phyloP scores from a whole-genome alignment of 2,329 filamentous ascomycete genomes.

The Paecilomyces sp. region DNA sequence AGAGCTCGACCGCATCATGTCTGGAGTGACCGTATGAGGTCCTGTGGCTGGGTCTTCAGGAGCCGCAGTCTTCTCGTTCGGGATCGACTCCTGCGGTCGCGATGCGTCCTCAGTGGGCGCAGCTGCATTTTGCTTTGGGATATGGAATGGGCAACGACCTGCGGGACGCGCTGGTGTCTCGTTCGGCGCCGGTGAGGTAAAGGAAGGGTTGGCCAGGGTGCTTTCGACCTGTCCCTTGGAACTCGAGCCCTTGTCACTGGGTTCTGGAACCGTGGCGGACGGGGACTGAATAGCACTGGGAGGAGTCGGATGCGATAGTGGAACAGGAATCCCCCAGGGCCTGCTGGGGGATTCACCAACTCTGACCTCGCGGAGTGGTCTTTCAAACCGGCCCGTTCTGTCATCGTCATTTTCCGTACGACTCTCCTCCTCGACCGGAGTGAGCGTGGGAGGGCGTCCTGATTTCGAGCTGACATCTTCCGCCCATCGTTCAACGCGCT shows the following conservation, averaged over 20 bases:
- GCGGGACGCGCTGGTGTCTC: conserved; percentile 9
- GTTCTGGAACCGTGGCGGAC: conserved; percentile 11
- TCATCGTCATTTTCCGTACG: conserved; percentile 44
- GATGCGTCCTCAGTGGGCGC: not conserved
- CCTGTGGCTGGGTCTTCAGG: conserved; percentile 1
- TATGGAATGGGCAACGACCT: conserved; percentile 30
- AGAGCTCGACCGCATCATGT: conserved; percentile 12
- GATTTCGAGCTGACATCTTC: conserved; percentile 60
- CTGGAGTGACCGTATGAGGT: conserved; percentile 3
- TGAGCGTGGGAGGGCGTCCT: conserved; percentile 29
- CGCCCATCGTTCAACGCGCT: conserved; percentile 81
- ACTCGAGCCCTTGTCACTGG: conserved; percentile 12
- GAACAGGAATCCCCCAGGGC: conserved; percentile 86
- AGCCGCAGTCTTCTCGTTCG: not conserved
- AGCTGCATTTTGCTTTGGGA: conserved; percentile 14
- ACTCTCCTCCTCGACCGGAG: conserved; percentile 33
- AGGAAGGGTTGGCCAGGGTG: conserved; percentile 7
- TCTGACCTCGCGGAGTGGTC: conserved; percentile 79
- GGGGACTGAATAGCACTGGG: conserved; percentile 20
- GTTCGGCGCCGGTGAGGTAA: conserved; percentile 5
- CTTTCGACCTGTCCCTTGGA: conserved; percentile 7
- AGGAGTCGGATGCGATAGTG: conserved; percentile 44
- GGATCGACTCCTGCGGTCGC: not conserved
- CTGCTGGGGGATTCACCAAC: conserved; percentile 88
- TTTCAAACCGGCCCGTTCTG: conserved; percentile 70